Evolutionary conservation across 116 monocot genomes (phyloP), one percentile per base, ranked within the genome.

Genomic region (Dioscorea cayenensis): DNA sequence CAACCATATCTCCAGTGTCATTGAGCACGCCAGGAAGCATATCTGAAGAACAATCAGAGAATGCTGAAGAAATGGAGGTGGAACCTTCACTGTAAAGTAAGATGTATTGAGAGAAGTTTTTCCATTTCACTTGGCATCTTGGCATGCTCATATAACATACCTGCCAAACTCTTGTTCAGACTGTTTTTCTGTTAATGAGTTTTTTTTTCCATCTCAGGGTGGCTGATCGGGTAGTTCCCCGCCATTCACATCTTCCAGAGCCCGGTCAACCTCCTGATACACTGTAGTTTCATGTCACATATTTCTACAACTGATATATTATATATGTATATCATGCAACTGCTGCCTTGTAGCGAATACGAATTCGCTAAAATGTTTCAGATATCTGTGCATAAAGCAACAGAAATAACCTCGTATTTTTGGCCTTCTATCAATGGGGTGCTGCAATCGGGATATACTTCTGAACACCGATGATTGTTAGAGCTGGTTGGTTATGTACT

Each of bases 121-220:
- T 71, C 64, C 76, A 60, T 20, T 66, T 66, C 22, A 67, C 27
- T 66, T 18, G 37, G 5, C 60, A 20, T 32, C 58, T 35, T 5
- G 32, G 8, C 32, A 29, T 68, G 17, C 32, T 29, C 1, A 25
- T 25, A 25, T 25, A 25, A 25, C 25, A 18, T 21, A 18, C 48
- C 7, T 73, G 60, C 6, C 7, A 0, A 51, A 18, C 21, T n/a
- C 11, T 59, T 4, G 29, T 63, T 60, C 10, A 67, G 64, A 74
- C 74, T 37, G 25, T 66, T 69, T 76, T 80, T 69, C 74, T 80
- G 76, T 78, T 81, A 65, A 77, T 82, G 64, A 70, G 76, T 73
- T 66, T 27, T 73, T 27, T 73, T 77, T 82, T 82, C 48, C 69
- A 32, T 82, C 58, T 66, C 77, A 71, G 66, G 43, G 43, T 12